Evolutionary conservation across 2,329 filamentous ascomycete species (phyloP).

Genomic region (Pseudogymnoascus sp.): DNA sequence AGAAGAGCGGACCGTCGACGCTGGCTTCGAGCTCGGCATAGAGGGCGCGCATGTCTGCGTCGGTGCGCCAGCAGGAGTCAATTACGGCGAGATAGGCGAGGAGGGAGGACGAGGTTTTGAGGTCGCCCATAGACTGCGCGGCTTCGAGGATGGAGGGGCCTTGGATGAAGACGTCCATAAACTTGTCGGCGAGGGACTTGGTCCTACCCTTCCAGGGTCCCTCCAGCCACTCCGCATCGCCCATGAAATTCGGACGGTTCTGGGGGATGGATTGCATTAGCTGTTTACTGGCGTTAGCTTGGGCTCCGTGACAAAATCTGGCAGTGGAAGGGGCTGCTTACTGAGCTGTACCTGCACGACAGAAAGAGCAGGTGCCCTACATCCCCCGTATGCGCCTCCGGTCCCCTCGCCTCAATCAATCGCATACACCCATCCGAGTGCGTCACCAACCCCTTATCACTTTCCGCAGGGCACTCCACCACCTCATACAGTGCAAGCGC

Average conservation of each 20-base stretch:
- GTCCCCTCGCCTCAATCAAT: conserved; percentile 29
- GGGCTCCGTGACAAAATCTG: not conserved
- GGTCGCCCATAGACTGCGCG: conserved; percentile 15
- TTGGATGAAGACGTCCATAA: conserved; percentile 28
- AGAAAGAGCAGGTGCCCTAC: conserved; percentile 30
- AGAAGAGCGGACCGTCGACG: conserved; percentile 25
- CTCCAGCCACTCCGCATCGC: conserved; percentile 27
- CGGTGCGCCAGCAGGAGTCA: conserved; percentile 25
- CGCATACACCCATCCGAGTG: conserved; percentile 29
- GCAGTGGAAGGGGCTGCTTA: conserved; percentile 5
- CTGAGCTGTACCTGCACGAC: conserved; percentile 25
- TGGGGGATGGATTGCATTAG: conserved; percentile 26
- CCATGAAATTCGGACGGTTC: conserved; percentile 24
- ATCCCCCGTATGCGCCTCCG: conserved; percentile 27
- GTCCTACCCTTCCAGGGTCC: conserved; percentile 25
- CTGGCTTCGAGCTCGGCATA: conserved; percentile 22
- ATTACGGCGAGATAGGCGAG: conserved; percentile 19
- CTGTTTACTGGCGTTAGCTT: conserved; percentile 18
- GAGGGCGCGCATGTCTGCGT: conserved; percentile 22
- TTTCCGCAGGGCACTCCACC: conserved; percentile 29
- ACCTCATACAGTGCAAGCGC: conserved; percentile 30
- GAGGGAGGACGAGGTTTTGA: conserved; percentile 17
- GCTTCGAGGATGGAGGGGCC: conserved; percentile 24
- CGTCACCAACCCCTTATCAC: conserved; percentile 26
- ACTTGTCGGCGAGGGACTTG: conserved; percentile 24